phyloP scores from a whole-genome alignment of 352 stramenopile species.

The Phytophthora uliginosa region DNA sequence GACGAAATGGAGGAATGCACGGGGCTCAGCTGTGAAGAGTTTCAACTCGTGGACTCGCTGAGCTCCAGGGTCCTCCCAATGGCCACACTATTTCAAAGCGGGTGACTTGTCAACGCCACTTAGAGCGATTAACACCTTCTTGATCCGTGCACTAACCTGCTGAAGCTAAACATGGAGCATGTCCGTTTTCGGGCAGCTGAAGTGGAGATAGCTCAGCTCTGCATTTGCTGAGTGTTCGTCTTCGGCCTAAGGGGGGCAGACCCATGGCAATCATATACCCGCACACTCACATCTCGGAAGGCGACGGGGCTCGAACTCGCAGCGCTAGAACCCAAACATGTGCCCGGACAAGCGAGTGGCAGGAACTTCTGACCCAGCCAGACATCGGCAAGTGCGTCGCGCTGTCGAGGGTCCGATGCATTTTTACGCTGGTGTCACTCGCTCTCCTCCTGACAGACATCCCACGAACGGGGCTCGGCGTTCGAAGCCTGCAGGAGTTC shows the following conservation, averaged over 20 bases:
- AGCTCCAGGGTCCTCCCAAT: slow-evolving; percentile 33
- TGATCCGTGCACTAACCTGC: too few relatives aligned
- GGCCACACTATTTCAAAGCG: slow-evolving; percentile 16
- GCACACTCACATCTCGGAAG: background rate
- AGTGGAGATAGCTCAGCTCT: background rate
- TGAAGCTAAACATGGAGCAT: background rate
- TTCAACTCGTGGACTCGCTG: slow-evolving; percentile 26
- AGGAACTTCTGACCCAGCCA: slow-evolving; percentile 21
- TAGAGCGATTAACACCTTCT: background rate
- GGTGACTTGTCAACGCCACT: background rate
- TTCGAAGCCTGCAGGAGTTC: slow-evolving; percentile 33
- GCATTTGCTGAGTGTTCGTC: background rate
- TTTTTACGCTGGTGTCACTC: slow-evolving; percentile 51
- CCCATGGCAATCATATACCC: background rate
- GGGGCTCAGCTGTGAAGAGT: slow-evolving; percentile 25
- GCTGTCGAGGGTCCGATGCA: slow-evolving; percentile 40
- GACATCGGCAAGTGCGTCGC: slow-evolving; percentile 39
- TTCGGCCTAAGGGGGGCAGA: background rate
- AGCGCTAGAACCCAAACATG: slow-evolving; percentile 4
- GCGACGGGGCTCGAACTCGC: background rate
- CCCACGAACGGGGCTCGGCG: slow-evolving; percentile 52
- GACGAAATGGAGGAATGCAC: slow-evolving; percentile 40
- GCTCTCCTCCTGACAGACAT: slow-evolving; percentile 61
- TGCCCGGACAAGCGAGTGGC: slow-evolving; percentile 10
- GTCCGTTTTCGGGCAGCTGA: background rate